Evolutionary conservation across 2,329 filamentous ascomycete species (phyloP).

Genomic region (Fusarium chuoi): DNA sequence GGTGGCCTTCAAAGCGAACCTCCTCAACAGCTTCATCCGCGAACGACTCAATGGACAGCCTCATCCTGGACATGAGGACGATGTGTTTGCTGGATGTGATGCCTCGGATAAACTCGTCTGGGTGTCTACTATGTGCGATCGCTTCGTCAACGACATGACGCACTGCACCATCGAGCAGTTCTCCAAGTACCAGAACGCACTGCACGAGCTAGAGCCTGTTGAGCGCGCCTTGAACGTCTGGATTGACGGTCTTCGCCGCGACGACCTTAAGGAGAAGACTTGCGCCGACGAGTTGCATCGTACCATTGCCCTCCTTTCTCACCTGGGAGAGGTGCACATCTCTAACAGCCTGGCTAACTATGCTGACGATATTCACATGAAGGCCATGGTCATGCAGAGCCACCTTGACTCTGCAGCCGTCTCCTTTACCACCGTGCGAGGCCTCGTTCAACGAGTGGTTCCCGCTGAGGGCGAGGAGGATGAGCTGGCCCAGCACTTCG

Average conservation of each 20-base stretch:
- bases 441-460: slow-evolving; percentile 74
- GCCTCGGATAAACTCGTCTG: slow-evolving; percentile 86
- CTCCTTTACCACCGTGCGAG: slow-evolving; percentile 70
- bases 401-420: slow-evolving; percentile 82
- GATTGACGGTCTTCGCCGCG: slow-evolving; percentile 84
- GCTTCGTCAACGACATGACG: slow-evolving; percentile 83
- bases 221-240: slow-evolving; percentile 89
- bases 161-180: slow-evolving; percentile 84
- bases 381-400: slow-evolving; percentile 78
- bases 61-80: slow-evolving; percentile 77
- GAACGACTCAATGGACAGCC: slow-evolving; percentile 78
- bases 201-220: slow-evolving; percentile 90
- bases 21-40: slow-evolving; percentile 81
- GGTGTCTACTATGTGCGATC: slow-evolving; percentile 84
- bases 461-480: slow-evolving; percentile 64
- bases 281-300: slow-evolving; percentile 84
- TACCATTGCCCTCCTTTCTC: slow-evolving; percentile 86
- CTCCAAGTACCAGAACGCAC: slow-evolving; percentile 77
- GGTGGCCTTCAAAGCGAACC: slow-evolving; percentile 85
- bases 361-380: slow-evolving; percentile 83
- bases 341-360: slow-evolving; percentile 75
- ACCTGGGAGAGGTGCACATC: slow-evolving; percentile 85
- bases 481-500: slow-evolving; percentile 73
- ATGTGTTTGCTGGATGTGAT: slow-evolving; percentile 82
- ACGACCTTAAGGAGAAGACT: slow-evolving; percentile 86